A percentile compares a stretch with the other conserved stretches of the same genome.
Evolutionary conservation across 768 basidiomycete genomes (phyloP).

Genomic region (Scleroderma bovista): DNA sequence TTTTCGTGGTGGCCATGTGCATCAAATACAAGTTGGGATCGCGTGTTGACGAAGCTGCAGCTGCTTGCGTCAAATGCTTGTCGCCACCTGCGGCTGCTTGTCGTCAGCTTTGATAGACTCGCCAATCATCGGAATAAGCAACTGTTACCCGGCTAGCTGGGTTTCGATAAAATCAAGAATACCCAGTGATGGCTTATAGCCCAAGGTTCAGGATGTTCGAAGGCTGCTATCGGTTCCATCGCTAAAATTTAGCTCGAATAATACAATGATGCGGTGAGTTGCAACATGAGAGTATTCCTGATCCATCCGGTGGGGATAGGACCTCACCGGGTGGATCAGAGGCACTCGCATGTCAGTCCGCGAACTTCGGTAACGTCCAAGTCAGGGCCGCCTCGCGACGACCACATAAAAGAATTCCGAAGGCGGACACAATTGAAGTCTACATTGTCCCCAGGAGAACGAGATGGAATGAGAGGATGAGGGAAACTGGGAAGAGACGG

Average conservation of each 20-base stretch:
- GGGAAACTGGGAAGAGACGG: not conserved
- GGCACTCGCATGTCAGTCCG: not conserved
- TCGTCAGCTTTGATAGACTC: too few species aligned
- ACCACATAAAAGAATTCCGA: not conserved
- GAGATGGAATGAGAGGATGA: not conserved
- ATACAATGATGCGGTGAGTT: conserved; percentile 20
- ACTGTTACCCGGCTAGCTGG: too few species aligned
- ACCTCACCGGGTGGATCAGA: conserved; percentile 4
- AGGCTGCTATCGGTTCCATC: too few species aligned
- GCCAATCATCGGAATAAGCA: too few species aligned
- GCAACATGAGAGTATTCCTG: conserved; percentile 74
- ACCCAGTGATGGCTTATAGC: not conserved
- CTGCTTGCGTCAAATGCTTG: too few species aligned
- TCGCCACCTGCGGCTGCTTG: too few species aligned
- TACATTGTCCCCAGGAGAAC: not conserved
- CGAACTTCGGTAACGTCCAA: too few species aligned
- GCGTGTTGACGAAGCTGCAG: too few species aligned
- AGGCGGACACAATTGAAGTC: not conserved
- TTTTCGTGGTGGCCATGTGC: too few species aligned
- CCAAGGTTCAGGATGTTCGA: too few species aligned
- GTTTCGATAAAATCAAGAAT: not conserved
- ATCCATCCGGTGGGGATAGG: conserved; percentile 18
- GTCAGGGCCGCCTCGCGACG: not conserved
- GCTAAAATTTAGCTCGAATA: not conserved
- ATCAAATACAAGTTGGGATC: too few species aligned